Base-by-base conservation (phyloP, 1,284 basidiomycete species). In the Termitomyces sp. region DNA sequence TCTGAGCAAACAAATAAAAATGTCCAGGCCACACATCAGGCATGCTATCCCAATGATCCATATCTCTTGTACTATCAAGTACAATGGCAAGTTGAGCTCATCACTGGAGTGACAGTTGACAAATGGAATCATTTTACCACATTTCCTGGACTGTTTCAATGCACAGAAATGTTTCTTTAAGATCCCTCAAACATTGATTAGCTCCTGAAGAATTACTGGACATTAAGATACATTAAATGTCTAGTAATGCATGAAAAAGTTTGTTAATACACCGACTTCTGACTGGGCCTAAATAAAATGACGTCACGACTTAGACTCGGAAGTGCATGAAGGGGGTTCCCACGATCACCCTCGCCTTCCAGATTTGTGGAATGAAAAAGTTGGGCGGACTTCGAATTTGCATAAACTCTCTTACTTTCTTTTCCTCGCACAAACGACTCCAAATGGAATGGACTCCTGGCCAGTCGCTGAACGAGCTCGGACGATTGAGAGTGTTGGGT, bases 361-460 rank as follows among this genome's bases (percentile, higher is more conserved):
- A 24, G 24, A 24, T 24, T 24, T 24, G 24, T 24, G 3, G 24
- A 5, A 24, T 24, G 42, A 38, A 52, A 52, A 52, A 50, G 28
- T 41, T 53, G 50, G 51, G 44, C 57, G 51, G 54, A 54, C 55
- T 43, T 57, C 53, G 45, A 46, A 51, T 30, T 34, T 50, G 46
- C 33, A 31, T 41, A 42, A 13, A 17, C 28, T n/a, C 8, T 10
- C 10, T 26, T 6, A 2, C 10, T 5, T 17, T 17, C 12, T 5
- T 31, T 28, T 24, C 17, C 8, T n/a, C 24, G 13, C 36, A 10
- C 31, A 5, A 34, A 55, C 53, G 55, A 57, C 58, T 54, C 63
- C 75, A 73, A 75, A 84, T 85, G 81, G 80, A 81, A 86, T 88
- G 84, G 81, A 83, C 67, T 71, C 72, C 65, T 88, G 85, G 85